phyloP scores from a whole-genome alignment of 768 basidiomycete species.

The Daedaleopsis sinensis region DNA sequence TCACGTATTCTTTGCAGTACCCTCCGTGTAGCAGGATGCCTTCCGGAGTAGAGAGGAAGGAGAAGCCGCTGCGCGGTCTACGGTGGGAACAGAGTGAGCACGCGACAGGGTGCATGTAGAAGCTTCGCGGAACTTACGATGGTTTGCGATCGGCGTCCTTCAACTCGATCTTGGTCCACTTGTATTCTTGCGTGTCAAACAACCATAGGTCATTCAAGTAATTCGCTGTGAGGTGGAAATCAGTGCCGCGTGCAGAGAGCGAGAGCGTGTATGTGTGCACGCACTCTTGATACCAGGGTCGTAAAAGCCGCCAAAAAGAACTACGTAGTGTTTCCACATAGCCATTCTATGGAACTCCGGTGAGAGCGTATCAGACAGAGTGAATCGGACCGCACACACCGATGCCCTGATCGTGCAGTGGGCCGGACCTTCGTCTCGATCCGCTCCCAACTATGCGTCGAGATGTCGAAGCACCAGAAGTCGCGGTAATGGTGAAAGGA shows the following conservation, averaged over 20 bases:
- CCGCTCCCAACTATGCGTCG: slow-evolving; percentile 81
- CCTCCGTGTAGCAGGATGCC: slow-evolving; percentile 86
- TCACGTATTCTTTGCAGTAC: slow-evolving; percentile 87
- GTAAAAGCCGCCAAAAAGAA: slow-evolving; percentile 90
- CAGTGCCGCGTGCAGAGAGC: neutral
- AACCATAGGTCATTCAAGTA: slow-evolving; percentile 87
- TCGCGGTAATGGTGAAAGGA: slow-evolving; percentile 86
- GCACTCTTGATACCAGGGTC: slow-evolving; percentile 83
- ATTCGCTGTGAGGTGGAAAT: slow-evolving; percentile 51
- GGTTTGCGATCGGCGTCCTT: slow-evolving; percentile 72
- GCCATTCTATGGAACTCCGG: slow-evolving; percentile 62
- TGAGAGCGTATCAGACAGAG: no score
- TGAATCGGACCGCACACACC: slow-evolving; percentile 47
- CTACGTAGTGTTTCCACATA: slow-evolving; percentile 84
- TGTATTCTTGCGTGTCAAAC: slow-evolving; percentile 85
- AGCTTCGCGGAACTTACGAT: slow-evolving; percentile 49
- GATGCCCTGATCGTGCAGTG: slow-evolving; percentile 80
- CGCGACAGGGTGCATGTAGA: neutral
- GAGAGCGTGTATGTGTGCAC: slow-evolving; percentile 23
- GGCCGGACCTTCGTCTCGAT: slow-evolving; percentile 86
- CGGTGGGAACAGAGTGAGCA: neutral
- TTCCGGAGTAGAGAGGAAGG: slow-evolving; percentile 76
- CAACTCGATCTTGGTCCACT: slow-evolving; percentile 80
- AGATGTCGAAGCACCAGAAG: slow-evolving; percentile 86
- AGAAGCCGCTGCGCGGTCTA: slow-evolving; percentile 82